phyloP scores from a whole-genome alignment of 2,329 filamentous ascomycete genomes.

The Hypoxylon sp. region DNA sequence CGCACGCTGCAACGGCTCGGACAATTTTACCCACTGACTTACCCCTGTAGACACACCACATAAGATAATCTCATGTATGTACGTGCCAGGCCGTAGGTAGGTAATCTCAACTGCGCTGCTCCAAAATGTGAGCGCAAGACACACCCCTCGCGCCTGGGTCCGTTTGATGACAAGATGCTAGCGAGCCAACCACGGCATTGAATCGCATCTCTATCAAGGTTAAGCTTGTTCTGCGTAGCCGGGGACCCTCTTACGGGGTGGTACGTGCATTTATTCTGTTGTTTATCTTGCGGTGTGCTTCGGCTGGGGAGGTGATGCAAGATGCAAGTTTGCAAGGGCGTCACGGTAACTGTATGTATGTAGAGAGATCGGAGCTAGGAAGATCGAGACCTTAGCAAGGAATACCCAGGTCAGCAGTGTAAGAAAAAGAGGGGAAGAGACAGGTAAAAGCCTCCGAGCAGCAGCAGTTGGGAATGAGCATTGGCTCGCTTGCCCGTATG shows the following conservation, averaged over 20 bases:
- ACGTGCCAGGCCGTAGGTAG: conserved; percentile 28
- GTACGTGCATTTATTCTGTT: conserved; percentile 34
- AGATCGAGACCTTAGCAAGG: conserved; percentile 42
- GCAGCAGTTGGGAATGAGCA: conserved; percentile 22
- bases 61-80: conserved; percentile 41
- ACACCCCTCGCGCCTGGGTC: conserved; percentile 18
- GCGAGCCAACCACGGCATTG: conserved; percentile 41
- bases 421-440: conserved; percentile 33
- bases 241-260: conserved; percentile 17
- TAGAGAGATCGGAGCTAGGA: conserved; percentile 43
- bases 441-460: conserved; percentile 33
- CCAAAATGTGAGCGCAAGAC: conserved; percentile 27
- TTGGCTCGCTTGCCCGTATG: conserved; percentile 35
- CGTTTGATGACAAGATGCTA: conserved; percentile 33
- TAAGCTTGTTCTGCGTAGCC: conserved; percentile 37
- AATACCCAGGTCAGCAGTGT: conserved; percentile 38
- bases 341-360: conserved; percentile 42
- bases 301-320: conserved; percentile 33
- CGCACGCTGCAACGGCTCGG: conserved; percentile 47
- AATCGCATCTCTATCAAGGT: conserved; percentile 36
- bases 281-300: conserved; percentile 44
- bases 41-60: conserved; percentile 37
- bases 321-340: conserved; percentile 41
- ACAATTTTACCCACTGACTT: conserved; percentile 46
- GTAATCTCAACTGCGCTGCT: conserved; percentile 41